A percentile compares a stretch with the other conserved stretches of the same genome.
Conservation (phyloP, 345 rosid species). For the Geranium brycei region DNA sequence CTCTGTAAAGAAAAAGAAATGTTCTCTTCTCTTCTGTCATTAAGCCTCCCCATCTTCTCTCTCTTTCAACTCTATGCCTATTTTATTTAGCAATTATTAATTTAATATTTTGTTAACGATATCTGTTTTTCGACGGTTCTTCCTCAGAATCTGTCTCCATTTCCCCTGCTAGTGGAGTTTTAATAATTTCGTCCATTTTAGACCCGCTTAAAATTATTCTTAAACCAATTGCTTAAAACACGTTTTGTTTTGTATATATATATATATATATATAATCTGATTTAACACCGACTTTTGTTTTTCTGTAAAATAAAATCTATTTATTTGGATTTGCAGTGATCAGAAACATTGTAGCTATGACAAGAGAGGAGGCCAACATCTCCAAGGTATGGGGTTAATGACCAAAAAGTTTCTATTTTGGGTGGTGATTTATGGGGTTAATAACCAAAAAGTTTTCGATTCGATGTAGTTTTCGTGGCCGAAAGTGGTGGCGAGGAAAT, state of each 20-base stretch:
- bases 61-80: neutral
- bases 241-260: conserved; percentile 5
- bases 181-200: conserved; percentile 15
- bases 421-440: neutral
- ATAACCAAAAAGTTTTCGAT: neutral
- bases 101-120: neutral
- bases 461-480: conserved; percentile 66
- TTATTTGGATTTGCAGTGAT: conserved; percentile 11
- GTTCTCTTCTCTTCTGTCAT: neutral
- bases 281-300: too few relatives aligned
- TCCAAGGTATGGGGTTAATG: conserved; percentile 44
- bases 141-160: conserved; percentile 23
- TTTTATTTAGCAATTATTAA: neutral
- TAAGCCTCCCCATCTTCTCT: conserved; percentile 5
- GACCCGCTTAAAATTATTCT: conserved; percentile 5
- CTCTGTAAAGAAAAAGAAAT: conserved; percentile 21
- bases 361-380: conserved; percentile 31
- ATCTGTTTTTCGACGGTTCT: conserved; percentile 6
- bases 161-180: conserved; percentile 43
- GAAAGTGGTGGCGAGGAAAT: conserved; percentile 51
- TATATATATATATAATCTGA: too few relatives aligned
- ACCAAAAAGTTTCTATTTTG: neutral
- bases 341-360: conserved; percentile 23
- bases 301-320: neutral
- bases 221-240: conserved; percentile 2